Percentiles rank a stretch among this genome's conserved stretches.
Conservation (phyloP, 2,329 filamentous ascomycete genomes). For the Ceratocystis huliohia region DNA sequence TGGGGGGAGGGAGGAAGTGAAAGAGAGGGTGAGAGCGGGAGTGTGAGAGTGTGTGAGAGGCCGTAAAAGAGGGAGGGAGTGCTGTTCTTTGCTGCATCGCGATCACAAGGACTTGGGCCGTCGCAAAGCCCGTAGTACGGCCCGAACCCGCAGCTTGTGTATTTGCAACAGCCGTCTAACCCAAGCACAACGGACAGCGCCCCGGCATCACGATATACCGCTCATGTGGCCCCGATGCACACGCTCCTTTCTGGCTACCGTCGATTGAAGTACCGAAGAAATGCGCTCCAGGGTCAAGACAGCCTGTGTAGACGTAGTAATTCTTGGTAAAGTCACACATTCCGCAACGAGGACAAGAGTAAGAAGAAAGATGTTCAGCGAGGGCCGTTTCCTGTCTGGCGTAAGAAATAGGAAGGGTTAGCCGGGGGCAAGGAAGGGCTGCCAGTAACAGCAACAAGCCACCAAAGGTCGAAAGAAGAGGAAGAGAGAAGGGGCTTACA, state of each 20-base stretch:
- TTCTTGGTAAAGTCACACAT: slow-evolving; percentile 60
- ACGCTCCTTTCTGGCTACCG: slow-evolving; percentile 46
- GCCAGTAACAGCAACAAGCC: not conserved
- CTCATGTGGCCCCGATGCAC: slow-evolving; percentile 55
- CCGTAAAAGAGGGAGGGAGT: too few relatives aligned
- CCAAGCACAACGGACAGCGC: slow-evolving; percentile 38
- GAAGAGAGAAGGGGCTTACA: not conserved
- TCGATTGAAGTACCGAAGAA: slow-evolving; percentile 60
- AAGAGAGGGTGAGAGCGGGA: too few relatives aligned
- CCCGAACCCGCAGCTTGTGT: not conserved
- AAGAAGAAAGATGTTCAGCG: not conserved
- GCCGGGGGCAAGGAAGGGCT: not conserved
- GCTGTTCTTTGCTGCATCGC: too few relatives aligned
- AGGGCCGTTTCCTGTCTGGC: not conserved
- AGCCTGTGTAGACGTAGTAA: slow-evolving; percentile 64
- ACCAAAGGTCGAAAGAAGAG: not conserved
- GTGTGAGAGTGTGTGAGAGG: too few relatives aligned
- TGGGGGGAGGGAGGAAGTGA: too few relatives aligned
- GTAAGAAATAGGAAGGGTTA: not conserved
- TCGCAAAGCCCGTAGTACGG: not conserved
- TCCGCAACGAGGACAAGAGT: slow-evolving; percentile 22
- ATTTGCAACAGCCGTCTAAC: slow-evolving; percentile 24
- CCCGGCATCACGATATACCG: slow-evolving; percentile 59
- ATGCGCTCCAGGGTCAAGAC: slow-evolving; percentile 54
- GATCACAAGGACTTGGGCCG: too few relatives aligned